A percentile compares a stretch with the other conserved stretches of the same genome.
Evolutionary conservation across 1,139 yeast species (phyloP).

Genomic region (Lipomyces yarrowii): DNA sequence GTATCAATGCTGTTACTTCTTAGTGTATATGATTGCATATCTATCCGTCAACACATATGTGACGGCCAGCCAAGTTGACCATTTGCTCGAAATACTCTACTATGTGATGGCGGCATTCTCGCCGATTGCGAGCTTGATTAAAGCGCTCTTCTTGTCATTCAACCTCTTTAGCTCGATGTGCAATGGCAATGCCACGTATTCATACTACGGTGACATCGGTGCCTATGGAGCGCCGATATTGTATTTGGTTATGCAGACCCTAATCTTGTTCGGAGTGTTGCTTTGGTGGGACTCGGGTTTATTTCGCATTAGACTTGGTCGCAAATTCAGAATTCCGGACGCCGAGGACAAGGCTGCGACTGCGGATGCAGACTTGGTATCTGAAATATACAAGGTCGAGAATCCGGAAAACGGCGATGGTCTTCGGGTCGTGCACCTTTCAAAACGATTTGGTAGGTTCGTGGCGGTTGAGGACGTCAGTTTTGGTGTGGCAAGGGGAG

Average conservation of each 20-base stretch:
- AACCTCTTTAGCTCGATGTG: slow-evolving; percentile 44
- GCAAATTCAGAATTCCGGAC: slow-evolving; percentile 17
- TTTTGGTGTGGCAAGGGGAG: slow-evolving; percentile 43
- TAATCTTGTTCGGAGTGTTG: slow-evolving; percentile 36
- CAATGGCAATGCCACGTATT: slow-evolving; percentile 31
- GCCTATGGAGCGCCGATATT: slow-evolving; percentile 46
- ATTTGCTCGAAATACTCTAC: slow-evolving; percentile 35
- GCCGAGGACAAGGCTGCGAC: slow-evolving; percentile 19
- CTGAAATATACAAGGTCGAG: slow-evolving; percentile 28
- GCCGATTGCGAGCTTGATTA: slow-evolving; percentile 40
- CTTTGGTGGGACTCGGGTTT: slow-evolving; percentile 45
- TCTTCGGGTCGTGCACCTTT: slow-evolving; percentile 39
- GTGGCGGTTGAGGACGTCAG: slow-evolving; percentile 43
- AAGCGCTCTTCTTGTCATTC: slow-evolving; percentile 42
- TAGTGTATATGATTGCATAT: slow-evolving; percentile 43
- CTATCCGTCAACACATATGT: slow-evolving; percentile 41
- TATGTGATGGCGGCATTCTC: slow-evolving; percentile 40
- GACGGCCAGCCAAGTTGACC: slow-evolving; percentile 37
- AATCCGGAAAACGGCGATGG: slow-evolving; percentile 32
- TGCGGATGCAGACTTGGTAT: slow-evolving; percentile 24
- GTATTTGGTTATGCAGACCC: slow-evolving; percentile 40
- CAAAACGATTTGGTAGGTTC: slow-evolving; percentile 38
- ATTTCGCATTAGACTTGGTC: slow-evolving; percentile 29
- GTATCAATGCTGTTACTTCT: slow-evolving; percentile 40
- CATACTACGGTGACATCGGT: slow-evolving; percentile 39